Evolutionary conservation across 331 rosid species (phyloP).

Genomic region (Saraca asoca): DNA sequence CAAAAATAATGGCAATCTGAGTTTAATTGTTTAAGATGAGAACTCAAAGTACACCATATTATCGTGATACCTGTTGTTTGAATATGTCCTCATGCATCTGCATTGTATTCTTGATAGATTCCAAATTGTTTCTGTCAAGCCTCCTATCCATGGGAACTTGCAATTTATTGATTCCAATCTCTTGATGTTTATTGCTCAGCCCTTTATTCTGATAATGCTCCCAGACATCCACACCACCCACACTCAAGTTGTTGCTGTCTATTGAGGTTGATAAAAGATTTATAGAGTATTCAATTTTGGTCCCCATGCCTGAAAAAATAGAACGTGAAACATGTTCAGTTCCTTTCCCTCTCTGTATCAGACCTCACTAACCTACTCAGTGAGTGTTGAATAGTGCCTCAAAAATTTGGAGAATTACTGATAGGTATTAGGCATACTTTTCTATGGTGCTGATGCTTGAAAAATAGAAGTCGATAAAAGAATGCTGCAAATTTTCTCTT

Average conservation of each 20-base stretch:
- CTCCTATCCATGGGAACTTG: slow-evolving; percentile 55
- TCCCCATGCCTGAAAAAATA: slow-evolving; percentile 74
- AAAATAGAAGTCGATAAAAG: slow-evolving; percentile 12
- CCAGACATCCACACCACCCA: slow-evolving; percentile 66
- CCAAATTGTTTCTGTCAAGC: slow-evolving; percentile 56
- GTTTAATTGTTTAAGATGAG: slow-evolving; percentile 19
- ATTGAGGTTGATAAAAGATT: slow-evolving; percentile 56
- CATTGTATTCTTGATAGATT: slow-evolving; percentile 78
- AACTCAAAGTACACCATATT: slow-evolving; percentile 14
- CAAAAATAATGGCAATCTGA: slow-evolving; percentile 22
- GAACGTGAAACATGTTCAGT: slow-evolving; percentile 21
- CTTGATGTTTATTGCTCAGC: slow-evolving; percentile 38
- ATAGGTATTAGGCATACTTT: background rate
- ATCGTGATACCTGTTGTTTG: slow-evolving; percentile 71
- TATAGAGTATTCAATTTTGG: slow-evolving; percentile 68
- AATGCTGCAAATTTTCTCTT: slow-evolving; percentile 20
- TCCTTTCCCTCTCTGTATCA: slow-evolving; percentile 5
- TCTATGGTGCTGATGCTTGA: slow-evolving; percentile 6
- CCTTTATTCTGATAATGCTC: slow-evolving; percentile 49
- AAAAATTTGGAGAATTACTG: background rate
- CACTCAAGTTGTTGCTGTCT: slow-evolving; percentile 47
- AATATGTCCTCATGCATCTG: slow-evolving; percentile 82
- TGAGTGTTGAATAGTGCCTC: background rate
- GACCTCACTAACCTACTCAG: slow-evolving; percentile 13
- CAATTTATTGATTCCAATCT: slow-evolving; percentile 40